Conservation (phyloP, 306 rosid species). For the Quercus engelmannii region DNA sequence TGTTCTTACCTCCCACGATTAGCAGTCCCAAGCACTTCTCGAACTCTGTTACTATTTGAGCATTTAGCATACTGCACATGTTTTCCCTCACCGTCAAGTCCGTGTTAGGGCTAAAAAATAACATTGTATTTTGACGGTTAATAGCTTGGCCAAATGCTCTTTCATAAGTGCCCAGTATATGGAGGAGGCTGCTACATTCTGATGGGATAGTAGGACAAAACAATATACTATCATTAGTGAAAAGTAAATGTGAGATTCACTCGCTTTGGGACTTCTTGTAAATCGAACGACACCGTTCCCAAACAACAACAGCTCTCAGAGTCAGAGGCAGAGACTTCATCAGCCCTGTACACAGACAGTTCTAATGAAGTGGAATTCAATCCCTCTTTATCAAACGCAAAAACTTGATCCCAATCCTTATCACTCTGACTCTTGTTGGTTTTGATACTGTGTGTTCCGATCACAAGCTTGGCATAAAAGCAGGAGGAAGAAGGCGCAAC, state of each 20-base stretch:
- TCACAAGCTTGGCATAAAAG: constrained; percentile 58
- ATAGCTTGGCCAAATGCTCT: too few species aligned
- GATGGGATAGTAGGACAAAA: too few species aligned
- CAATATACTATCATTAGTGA: too few species aligned
- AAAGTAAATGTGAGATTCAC: constrained; percentile 15
- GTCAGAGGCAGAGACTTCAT: constrained; percentile 2
- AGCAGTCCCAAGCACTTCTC: too few species aligned
- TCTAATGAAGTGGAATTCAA: constrained; percentile 75
- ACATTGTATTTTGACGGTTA: too few species aligned
- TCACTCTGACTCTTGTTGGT: constrained; percentile 53
- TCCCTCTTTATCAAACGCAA: constrained; percentile 73
- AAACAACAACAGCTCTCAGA: constrained; percentile 41
- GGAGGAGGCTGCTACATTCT: too few species aligned
- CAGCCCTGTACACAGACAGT: constrained; percentile 60
- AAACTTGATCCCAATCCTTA: constrained; percentile 93
- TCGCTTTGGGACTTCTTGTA: constrained; percentile 72
- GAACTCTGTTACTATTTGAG: too few species aligned
- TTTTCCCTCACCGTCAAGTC: too few species aligned
- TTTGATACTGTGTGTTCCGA: constrained; percentile 70
- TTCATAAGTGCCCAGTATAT: too few species aligned
- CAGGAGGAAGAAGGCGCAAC: neutral
- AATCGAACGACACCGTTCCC: constrained; percentile 61
- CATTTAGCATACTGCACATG: too few species aligned
- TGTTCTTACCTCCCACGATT: too few species aligned
- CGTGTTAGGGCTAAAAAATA: too few species aligned